Percentiles rank a stretch among this genome's conserved stretches.
Evolutionary conservation across 176 grass and related monocot species (phyloP).

Genomic region (Carex parvula): DNA sequence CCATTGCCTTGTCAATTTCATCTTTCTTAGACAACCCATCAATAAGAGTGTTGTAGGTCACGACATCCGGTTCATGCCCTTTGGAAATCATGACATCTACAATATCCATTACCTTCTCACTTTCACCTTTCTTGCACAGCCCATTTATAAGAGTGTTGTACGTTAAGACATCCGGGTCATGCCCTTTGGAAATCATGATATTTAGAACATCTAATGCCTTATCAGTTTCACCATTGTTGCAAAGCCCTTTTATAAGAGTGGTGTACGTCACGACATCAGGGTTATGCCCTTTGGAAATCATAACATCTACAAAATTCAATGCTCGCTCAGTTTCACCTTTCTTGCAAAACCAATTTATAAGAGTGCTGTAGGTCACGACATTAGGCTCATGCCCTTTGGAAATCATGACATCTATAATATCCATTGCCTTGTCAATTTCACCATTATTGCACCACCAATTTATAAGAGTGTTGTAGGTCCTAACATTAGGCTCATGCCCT

Average conservation of each 20-base stretch:
- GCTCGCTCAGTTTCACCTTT: too few species aligned
- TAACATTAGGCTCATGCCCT: background rate
- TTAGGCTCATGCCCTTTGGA: background rate
- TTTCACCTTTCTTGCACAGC: background rate
- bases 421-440: background rate
- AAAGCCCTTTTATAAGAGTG: too few species aligned
- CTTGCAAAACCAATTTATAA: background rate
- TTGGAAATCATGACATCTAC: background rate
- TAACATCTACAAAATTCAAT: too few species aligned
- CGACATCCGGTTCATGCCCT: background rate
- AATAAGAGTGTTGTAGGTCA: background rate
- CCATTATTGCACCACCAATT: background rate
- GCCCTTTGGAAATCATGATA: background rate
- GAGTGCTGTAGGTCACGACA: background rate
- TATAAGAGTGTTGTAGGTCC: too few species aligned
- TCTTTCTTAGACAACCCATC: background rate
- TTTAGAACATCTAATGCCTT: too few species aligned
- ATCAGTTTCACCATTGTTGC: too few species aligned
- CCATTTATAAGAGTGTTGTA: background rate
- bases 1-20: background rate
- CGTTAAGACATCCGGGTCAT: background rate
- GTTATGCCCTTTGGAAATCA: too few species aligned
- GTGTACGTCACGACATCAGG: too few species aligned
- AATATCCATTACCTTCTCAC: too few species aligned
- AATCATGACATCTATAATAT: background rate